Evolutionary conservation across 306 rosid genomes (phyloP).

Genomic region (Pterocarpus santalinus): DNA sequence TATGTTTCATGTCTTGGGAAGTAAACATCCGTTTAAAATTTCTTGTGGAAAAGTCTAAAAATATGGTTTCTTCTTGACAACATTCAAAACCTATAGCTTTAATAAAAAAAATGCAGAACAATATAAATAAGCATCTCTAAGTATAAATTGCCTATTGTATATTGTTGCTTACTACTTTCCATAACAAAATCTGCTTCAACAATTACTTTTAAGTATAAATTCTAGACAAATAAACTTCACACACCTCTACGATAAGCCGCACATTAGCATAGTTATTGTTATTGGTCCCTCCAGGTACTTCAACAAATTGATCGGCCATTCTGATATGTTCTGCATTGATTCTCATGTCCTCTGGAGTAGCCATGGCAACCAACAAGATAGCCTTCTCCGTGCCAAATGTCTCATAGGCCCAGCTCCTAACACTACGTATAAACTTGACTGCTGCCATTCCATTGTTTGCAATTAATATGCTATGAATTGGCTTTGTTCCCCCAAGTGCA

Average conservation of each 20-base stretch:
- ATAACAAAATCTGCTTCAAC: slow-evolving; percentile 10
- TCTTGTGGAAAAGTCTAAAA: background rate
- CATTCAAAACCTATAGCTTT: background rate
- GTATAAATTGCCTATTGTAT: background rate
- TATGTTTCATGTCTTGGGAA: slow-evolving; percentile 28
- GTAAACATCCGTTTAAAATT: background rate
- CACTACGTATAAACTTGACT: slow-evolving; percentile 95
- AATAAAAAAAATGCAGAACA: background rate
- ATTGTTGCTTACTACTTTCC: slow-evolving; percentile 16
- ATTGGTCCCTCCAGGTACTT: slow-evolving; percentile 99
- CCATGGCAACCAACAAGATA: slow-evolving; percentile 98
- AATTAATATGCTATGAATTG: slow-evolving; percentile 93
- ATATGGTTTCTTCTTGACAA: background rate
- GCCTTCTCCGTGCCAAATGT: slow-evolving; percentile 96
- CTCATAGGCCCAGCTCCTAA: slow-evolving; percentile 97
- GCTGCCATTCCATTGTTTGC: slow-evolving; percentile 99
- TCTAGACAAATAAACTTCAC: slow-evolving; percentile 44
- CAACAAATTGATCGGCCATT: slow-evolving; percentile 98
- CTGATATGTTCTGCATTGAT: slow-evolving; percentile 99
- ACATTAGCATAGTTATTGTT: slow-evolving; percentile 99
- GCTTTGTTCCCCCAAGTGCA: slow-evolving; percentile 91
- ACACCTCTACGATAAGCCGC: slow-evolving; percentile 95
- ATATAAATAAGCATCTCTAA: slow-evolving; percentile 19
- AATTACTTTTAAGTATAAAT: slow-evolving; percentile 32
- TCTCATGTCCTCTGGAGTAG: slow-evolving; percentile 99